phyloP scores from a whole-genome alignment of 345 rosid species.

The Eucalyptus sp. region DNA sequence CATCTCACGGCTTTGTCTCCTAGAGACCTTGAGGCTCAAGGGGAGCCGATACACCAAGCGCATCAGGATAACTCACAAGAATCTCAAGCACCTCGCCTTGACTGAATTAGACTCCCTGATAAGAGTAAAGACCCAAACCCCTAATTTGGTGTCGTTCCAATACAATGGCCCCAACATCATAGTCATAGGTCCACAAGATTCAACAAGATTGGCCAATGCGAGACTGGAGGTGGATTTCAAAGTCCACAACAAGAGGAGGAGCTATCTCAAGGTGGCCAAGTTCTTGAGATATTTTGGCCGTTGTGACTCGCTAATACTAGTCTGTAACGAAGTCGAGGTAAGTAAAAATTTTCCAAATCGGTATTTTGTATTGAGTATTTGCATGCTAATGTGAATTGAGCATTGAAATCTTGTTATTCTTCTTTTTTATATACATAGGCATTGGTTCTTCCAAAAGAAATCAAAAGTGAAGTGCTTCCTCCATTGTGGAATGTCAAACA shows the following conservation, averaged over 20 bases:
- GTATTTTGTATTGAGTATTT: not conserved
- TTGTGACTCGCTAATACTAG: not conserved
- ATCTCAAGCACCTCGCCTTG: not conserved
- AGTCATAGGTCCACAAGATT: not conserved
- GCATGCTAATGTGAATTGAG: not conserved
- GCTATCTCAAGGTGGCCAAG: not conserved
- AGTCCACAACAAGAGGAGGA: not conserved
- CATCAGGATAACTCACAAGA: not conserved
- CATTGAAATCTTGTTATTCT: not conserved
- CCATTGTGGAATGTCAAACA: not conserved
- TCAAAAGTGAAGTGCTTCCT: not conserved
- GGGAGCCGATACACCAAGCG: not conserved
- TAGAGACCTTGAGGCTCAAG: not conserved
- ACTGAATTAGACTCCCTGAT: not conserved
- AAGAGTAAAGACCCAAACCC: not conserved
- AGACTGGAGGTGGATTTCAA: not conserved
- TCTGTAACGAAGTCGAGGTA: not conserved
- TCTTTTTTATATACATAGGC: not conserved
- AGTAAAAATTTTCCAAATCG: not conserved
- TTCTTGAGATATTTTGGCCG: not conserved
- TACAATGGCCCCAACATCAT: not conserved
- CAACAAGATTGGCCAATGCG: not conserved
- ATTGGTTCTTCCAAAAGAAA: not conserved
- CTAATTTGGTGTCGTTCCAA: not conserved
- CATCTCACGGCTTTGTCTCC: not conserved